Evolutionary conservation across 192 early-diverging fungal genomes (phyloP), one percentile per base, ranked within the genome.

Genomic region (Backusella macrospora): DNA sequence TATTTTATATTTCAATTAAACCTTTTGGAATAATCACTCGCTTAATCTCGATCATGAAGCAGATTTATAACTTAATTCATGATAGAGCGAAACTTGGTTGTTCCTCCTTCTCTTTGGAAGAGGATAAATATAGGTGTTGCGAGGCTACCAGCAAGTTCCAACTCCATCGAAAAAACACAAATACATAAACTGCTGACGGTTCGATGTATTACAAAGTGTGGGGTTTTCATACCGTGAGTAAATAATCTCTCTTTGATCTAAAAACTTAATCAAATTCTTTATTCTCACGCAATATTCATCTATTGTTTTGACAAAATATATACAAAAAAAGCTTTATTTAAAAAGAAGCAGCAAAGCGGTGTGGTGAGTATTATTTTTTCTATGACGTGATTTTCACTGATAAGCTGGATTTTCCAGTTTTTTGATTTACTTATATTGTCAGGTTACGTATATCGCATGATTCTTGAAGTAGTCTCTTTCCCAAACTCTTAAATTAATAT

Each of bases 201-300:
- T 2, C 52, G 23, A 55, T 55, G 52, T 55, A 55, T 55, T 55
- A 55, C 52, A 55, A 55, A 55, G 23, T 23, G 9, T 55, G 52
- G 18, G 2, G 18, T 55, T 23, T 55, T 43, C 52, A 55, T 23
- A 55, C 52, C 52, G 52, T 55, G 52, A 55, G 52, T 55, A 23
- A 55, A 55, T 23, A 9, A 26, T 12, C 23, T 23, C 9, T 55
- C 52, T 23, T 23, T 55, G 52, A 55, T 55, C 52, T 12, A 55
- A 9, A n/a, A 26, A 12, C 52, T 21, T n/a, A 18, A 55, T 23
- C 9, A 21, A 34, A 34, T 34, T 34, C 12, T 26, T 55, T 26
- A 49, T 55, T 55, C 21, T 10, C 52, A 55, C 52, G 23, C 23
- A 10, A 3, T 12, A 3, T 12, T 59, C 12, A 6, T 18, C 18